phyloP scores from a whole-genome alignment of 495 filamentous ascomycete genomes.

The Trichocladium uniseriatum region DNA sequence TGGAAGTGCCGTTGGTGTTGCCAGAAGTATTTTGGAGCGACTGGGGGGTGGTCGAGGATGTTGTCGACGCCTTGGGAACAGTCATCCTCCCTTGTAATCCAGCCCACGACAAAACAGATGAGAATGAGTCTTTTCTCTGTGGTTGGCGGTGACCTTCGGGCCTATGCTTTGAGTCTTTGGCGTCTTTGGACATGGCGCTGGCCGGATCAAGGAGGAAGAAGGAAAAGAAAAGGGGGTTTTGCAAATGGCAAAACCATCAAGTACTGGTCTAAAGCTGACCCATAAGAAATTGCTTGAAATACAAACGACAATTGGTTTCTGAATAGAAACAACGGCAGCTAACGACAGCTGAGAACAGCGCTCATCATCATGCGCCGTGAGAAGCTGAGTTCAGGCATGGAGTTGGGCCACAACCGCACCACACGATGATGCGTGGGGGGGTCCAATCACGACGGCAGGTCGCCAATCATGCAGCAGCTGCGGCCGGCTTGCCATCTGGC shows the following conservation, averaged over 20 bases:
- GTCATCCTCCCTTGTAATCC: conserved; percentile 16
- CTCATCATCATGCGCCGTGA: neutral
- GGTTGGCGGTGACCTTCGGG: conserved; percentile 18
- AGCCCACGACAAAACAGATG: conserved; percentile 24
- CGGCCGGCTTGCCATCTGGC: conserved; percentile 26
- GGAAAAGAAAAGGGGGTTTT: conserved; percentile 6
- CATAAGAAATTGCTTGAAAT: neutral
- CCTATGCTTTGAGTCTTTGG: conserved; percentile 20
- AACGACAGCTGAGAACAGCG: neutral
- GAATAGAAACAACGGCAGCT: neutral
- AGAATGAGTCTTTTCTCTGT: conserved; percentile 24
- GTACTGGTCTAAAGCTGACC: neutral
- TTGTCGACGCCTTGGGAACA: conserved; percentile 5
- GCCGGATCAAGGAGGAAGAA: neutral
- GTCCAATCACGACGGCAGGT: conserved; percentile 27
- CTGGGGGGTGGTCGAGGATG: conserved; percentile 10
- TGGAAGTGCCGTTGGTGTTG: conserved; percentile 8
- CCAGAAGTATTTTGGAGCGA: conserved; percentile 2
- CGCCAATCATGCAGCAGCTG: conserved; percentile 19
- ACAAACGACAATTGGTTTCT: conserved; percentile 4
- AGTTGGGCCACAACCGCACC: conserved; percentile 26
- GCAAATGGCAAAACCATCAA: conserved; percentile 4
- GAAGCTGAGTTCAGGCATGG: conserved; percentile 20
- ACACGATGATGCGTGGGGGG: conserved; percentile 15
- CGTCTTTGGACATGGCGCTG: conserved; percentile 21